Evolutionary conservation across 176 grass and related monocot species (phyloP).

Genomic region (Triticum timopheevii): DNA sequence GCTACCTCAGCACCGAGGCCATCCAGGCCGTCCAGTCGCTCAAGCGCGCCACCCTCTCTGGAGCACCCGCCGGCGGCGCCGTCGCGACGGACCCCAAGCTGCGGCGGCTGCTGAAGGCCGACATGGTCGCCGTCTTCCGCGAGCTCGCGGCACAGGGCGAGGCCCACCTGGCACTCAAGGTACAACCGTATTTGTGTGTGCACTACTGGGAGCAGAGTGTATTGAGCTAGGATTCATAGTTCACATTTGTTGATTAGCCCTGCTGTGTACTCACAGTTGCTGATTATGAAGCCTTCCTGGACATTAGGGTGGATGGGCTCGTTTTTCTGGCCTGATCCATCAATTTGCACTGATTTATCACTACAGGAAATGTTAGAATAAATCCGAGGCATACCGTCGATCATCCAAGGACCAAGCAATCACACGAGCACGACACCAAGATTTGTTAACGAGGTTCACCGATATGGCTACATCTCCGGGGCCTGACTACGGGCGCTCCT

Average conservation of each 20-base stretch:
- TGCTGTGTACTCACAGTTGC: not conserved
- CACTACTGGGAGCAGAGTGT: not conserved
- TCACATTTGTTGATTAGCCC: not conserved
- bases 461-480: no score
- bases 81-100: slow-evolving; percentile 55
- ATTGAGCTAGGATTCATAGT: not conserved
- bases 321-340: not conserved
- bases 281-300: not conserved
- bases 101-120: slow-evolving; percentile 72
- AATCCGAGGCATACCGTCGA: no score
- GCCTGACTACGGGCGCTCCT: no score
- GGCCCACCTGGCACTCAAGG: slow-evolving; percentile 66
- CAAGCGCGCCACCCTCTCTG: slow-evolving; percentile 46
- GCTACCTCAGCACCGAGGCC: slow-evolving; percentile 92
- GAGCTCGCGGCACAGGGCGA: slow-evolving; percentile 79
- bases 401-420: no score
- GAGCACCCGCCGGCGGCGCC: slow-evolving; percentile 11
- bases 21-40: slow-evolving; percentile 81
- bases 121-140: slow-evolving; percentile 81
- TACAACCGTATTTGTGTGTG: not conserved
- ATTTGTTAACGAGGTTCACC: no score
- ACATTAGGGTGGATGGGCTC: not conserved
- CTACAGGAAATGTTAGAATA: no score
- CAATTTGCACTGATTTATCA: not conserved
- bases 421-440: no score